Evolutionary conservation across 1,284 basidiomycete genomes (phyloP).

Genomic region (Trametes pubescens): DNA sequence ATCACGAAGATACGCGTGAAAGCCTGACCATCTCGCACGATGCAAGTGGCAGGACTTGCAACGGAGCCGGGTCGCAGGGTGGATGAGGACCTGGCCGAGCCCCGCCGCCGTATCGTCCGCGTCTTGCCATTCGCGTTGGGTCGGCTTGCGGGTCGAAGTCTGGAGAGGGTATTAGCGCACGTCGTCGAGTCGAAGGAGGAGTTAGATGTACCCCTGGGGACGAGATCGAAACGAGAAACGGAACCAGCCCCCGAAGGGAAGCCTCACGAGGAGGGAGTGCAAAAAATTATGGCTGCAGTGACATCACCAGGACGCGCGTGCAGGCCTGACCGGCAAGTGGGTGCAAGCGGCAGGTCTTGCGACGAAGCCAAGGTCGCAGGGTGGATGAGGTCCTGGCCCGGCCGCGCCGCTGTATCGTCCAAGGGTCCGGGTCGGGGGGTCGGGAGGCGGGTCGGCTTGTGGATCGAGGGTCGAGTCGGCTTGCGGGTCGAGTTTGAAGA

Average conservation of each 20-base stretch:
- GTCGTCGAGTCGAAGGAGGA: too few relatives aligned
- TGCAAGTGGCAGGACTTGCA: neutral
- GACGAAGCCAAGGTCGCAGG: neutral
- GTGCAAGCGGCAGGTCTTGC: neutral
- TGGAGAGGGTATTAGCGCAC: too few relatives aligned
- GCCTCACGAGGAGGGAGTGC: conserved; percentile 3
- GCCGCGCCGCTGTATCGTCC: neutral
- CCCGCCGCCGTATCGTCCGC: neutral
- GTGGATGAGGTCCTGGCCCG: neutral
- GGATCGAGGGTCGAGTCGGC: neutral
- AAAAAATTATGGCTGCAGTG: conserved; percentile 1
- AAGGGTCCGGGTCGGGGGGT: too few relatives aligned
- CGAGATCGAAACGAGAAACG: too few relatives aligned
- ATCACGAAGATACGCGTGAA: neutral
- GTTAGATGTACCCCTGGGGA: too few relatives aligned
- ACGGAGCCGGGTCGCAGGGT: neutral
- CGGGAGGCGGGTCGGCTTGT: neutral
- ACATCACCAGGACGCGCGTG: neutral
- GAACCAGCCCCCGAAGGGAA: neutral
- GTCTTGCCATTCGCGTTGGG: too few relatives aligned
- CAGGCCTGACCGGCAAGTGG: neutral
- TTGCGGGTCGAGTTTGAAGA: neutral
- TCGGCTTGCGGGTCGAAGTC: neutral
- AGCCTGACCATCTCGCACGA: neutral
- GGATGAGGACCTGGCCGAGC: neutral